Evolutionary conservation across 495 filamentous ascomycete species (phyloP), one percentile per base, ranked within the genome.

Genomic region (Thermothielavioides terrestris): DNA sequence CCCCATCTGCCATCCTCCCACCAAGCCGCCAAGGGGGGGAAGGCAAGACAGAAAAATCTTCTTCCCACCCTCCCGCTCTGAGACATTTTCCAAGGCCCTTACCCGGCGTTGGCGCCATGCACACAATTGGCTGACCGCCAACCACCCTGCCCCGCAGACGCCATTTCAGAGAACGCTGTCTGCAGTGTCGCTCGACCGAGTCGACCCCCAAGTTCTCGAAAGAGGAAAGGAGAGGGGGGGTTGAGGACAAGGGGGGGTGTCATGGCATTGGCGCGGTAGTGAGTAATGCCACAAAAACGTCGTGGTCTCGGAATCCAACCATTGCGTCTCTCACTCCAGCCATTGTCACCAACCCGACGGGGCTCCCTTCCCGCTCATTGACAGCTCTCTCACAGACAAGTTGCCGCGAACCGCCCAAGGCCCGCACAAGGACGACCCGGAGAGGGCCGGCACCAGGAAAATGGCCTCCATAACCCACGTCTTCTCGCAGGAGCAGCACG

Each of bases 401-500:
- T n/a, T n/a, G n/a, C n/a, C n/a, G n/a, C n/a, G n/a, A n/a, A 28
- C 31, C 31, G n/a, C n/a, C 31, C 31, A 14, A 3, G 10, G 31
- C 31, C 10, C 10, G 10, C 27, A 28, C 31, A 34, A 4, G 12
- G 12, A 34, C 7, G 31, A 34, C 7, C 31, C 31, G n/a, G 12
- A 34, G 6, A 34, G 10, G 27, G 5, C 27, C 5, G 27, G 26
- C 25, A 26, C 20, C 6, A 20, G 23, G 2, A 42, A 15, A 6
- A 52, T 52, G 49, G 17, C 32, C 11, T 32, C 49, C 36, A 46
- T 52, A 55, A 65, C 61, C 11, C 57, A 60, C 49, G 42, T 63
- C 60, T 69, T 68, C 54, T 59, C 62, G 8, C 56, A 50, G 6
- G 49, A 55, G 11, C 54, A 59, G 30, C 67, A 71, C 46, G 56